Percentiles rank a stretch among this genome's conserved stretches.
These are phyloP conservation scores for Pelargonium australe DNA, from an alignment of 441 rosid species.

Conservation along the genomic window DNA sequence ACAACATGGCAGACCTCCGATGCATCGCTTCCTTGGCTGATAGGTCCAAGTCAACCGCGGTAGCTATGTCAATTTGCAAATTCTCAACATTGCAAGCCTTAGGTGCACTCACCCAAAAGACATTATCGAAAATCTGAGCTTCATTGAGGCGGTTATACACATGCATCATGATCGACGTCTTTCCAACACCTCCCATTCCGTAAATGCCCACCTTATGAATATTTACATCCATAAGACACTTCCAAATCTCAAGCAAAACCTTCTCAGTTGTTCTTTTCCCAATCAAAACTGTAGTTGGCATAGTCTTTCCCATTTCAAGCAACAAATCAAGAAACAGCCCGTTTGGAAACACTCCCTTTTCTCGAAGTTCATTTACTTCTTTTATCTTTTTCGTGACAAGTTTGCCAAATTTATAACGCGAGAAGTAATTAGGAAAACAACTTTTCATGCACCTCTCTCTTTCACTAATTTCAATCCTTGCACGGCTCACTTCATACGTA, in stretches of 20 bases:
- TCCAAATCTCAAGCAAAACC: slow-evolving; percentile 15
- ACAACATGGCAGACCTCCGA: slow-evolving; percentile 14
- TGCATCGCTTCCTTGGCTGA: slow-evolving; percentile 4
- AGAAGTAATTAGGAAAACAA: slow-evolving; percentile 20
- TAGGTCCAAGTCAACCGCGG: slow-evolving; percentile 10
- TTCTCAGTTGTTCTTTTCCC: slow-evolving; percentile 12
- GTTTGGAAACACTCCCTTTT: slow-evolving; percentile 18
- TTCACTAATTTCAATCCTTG: slow-evolving; percentile 9
- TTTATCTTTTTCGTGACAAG: slow-evolving; percentile 11
- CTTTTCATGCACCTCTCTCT: slow-evolving; percentile 15
- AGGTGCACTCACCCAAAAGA: slow-evolving; percentile 23
- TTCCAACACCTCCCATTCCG: slow-evolving; percentile 28
- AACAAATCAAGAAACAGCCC: slow-evolving; percentile 19
- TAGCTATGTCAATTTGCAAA: slow-evolving; percentile 21
- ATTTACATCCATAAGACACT: slow-evolving; percentile 13
- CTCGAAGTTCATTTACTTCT: slow-evolving; percentile 9
- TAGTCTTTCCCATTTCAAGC: background rate
- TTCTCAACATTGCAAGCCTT: slow-evolving; percentile 10
- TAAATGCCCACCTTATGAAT: slow-evolving; percentile 16
- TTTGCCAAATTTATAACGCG: slow-evolving; percentile 14
- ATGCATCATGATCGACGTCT: slow-evolving; percentile 23
- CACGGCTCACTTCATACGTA: slow-evolving; percentile 11
- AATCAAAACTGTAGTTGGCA: slow-evolving; percentile 13
- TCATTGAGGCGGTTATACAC: slow-evolving; percentile 16
- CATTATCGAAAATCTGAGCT: slow-evolving; percentile 11